Base-by-base conservation (phyloP, 208 protist species). In the Endotrypanum monterogeii region DNA sequence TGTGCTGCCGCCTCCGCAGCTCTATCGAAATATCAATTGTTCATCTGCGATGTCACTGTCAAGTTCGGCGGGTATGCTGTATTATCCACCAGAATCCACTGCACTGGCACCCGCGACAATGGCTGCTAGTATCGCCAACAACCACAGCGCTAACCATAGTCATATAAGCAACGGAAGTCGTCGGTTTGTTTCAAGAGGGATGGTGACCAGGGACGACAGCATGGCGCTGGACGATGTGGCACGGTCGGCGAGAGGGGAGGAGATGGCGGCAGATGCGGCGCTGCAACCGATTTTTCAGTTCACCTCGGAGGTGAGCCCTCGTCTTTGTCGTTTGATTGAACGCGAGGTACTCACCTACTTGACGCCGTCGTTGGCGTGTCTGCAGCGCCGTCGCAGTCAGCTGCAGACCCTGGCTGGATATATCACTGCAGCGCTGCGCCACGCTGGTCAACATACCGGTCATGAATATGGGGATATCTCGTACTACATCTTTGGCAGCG, bases 401-500 rank as follows among this genome's bases (percentile, higher is more conserved):
- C 76, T 96, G 62, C 75, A 78, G 66, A 72, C 76, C 20, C 67
- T 96, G 14, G 83, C 89, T 16, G 65, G 83, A 46, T 84, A 86
- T 78, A 80, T 96, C 74, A 92, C 88, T 1, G 78, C 86, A 25
- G 89, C 86, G 28, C 88, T 96, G 55, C 78, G 75, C 54, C 67
- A 83, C 41, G 83, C 77, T 6, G 86, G 83, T 8, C 62, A 56
- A 39, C 76, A 81, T 56, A 75, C 71, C 14, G 71, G 66, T 41
- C 76, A 81, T 66, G 28, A 76, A 32, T 73, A 79, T 37, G 89
- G 87, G 16, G 72, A 82, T 54, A 83, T 94, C 25, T 85, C 87
- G n/a, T 94, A 92, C 63, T 94, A 90, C 80, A 87, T 96, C 41
- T 96, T 94, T 68, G 92, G 92, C 71, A 94, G 89, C 73, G 89